Conservation (phyloP, 129 eudicot species). For the carrot (Daucus carota) region DNA sequence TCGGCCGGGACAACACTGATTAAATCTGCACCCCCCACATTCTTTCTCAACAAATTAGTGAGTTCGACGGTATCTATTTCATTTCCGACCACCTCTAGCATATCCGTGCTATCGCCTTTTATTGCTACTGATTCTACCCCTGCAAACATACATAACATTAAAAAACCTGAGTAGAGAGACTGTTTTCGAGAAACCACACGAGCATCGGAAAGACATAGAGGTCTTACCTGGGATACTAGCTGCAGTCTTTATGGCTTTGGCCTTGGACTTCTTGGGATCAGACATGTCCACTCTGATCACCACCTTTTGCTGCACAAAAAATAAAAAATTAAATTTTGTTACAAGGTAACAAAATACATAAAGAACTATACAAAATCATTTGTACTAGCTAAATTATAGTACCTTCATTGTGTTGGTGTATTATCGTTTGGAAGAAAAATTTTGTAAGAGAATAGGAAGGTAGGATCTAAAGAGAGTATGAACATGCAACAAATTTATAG, state of each 20-base stretch:
- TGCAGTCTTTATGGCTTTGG: constrained; percentile 14
- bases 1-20: constrained; percentile 22
- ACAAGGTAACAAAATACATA: background rate
- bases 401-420: constrained; percentile 1
- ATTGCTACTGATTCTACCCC: constrained; percentile 26
- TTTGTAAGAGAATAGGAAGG: background rate
- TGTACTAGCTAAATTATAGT: background rate
- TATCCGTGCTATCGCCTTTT: constrained; percentile 14
- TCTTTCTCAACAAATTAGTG: constrained; percentile 22
- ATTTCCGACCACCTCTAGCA: constrained; percentile 22
- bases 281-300: background rate
- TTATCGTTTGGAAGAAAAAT: background rate
- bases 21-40: constrained; percentile 21
- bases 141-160: background rate
- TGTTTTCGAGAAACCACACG: background rate
- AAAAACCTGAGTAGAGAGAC: too few species aligned
- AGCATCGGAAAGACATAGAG: background rate
- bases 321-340: background rate
- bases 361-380: background rate
- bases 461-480: background rate
- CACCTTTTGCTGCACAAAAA: constrained; percentile 21
- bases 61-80: constrained; percentile 20
- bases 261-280: background rate
- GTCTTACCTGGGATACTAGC: background rate
- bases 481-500: background rate